Evolutionary conservation across 495 filamentous ascomycete species (phyloP).

Genomic region (Xylaria palmicola): DNA sequence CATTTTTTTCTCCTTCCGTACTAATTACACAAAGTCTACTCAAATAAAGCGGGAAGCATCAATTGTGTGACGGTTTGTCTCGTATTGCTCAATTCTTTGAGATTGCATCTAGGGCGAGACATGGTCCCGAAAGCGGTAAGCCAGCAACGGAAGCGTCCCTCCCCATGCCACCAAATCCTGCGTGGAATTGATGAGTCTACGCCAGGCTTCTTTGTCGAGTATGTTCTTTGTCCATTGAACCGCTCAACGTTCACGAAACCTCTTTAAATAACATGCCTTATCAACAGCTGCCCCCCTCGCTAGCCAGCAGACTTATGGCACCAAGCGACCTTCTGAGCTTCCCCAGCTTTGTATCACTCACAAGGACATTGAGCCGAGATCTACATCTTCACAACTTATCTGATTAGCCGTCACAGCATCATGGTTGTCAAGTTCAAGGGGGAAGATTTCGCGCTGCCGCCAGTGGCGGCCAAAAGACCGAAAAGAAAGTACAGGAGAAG

Average conservation of each 20-base stretch:
- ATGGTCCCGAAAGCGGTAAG: slow-evolving; percentile 24
- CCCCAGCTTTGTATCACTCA: not conserved
- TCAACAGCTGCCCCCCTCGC: not conserved
- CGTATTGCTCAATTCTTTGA: not conserved
- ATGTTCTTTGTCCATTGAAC: slow-evolving; percentile 6
- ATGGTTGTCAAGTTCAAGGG: not conserved
- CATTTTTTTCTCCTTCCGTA: not conserved
- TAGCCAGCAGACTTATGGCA: not conserved
- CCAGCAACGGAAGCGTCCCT: slow-evolving; percentile 28
- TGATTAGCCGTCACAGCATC: not conserved
- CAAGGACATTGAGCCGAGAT: not conserved
- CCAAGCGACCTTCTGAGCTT: not conserved
- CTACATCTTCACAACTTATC: not conserved
- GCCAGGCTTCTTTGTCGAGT: slow-evolving; percentile 11
- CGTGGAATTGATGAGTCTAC: no score
- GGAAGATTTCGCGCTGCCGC: not conserved
- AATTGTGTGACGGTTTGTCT: slow-evolving; percentile 5
- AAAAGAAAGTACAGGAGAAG: not conserved
- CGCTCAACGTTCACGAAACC: not conserved
- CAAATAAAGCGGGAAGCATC: not conserved
- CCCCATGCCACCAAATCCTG: no score
- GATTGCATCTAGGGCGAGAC: not conserved
- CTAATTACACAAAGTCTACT: not conserved
- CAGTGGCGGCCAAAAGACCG: not conserved
- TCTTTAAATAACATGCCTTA: slow-evolving; percentile 18